Evolutionary conservation across 148 eudicot genomes (phyloP), one percentile per base, ranked within the genome.

Genomic region (Nepenthes mirabilis): DNA sequence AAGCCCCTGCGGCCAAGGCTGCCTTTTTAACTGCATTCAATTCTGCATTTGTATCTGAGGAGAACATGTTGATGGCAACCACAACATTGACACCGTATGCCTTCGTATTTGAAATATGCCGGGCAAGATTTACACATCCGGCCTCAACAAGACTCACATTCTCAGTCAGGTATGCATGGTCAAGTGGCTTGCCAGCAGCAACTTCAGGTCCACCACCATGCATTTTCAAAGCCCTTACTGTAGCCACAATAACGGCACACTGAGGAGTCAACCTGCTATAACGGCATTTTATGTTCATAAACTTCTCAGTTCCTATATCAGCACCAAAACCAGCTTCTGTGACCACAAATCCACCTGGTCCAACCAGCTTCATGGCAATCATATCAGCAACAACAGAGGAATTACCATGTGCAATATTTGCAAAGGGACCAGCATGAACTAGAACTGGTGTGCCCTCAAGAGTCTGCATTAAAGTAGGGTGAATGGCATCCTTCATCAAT

Each of bases 251-350:
- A 55, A 94, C 67, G 23, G 96, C 99, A 71, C 99, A 94, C 48
- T 94, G 99, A 52, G 99, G 99, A 43, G 67, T 84, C 73, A 94
- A 78, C 48, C 97, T 95, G 74, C 99, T 94, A 47, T 94, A 94
- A 37, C 97, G 75, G 66, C 99, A 94, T 77, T 94, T 94, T n/a
- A 94, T 94, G 70, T 94, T 94, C 99, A 89, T 86, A 71, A 94
- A 94, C 79, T 94, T 94, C 80, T 94, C 99, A 6, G 97, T 75
- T 53, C 99, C 99, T 48, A 94, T 94, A 78, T 94, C 99, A 60
- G 95, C 79, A 60, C 99, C 99, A 70, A 94, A 94, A 6, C 99
- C 99, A 2, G 99, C 99, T 75, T 94, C 99, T 5, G 99, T 94
- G 43, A 94, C 82, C 56, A 94, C 99, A 67, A 84, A 94, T 3